These are phyloP conservation scores for Penicillium corylophilum DNA, from an alignment of 2,329 filamentous ascomycete species.

Conservation along the genomic window DNA sequence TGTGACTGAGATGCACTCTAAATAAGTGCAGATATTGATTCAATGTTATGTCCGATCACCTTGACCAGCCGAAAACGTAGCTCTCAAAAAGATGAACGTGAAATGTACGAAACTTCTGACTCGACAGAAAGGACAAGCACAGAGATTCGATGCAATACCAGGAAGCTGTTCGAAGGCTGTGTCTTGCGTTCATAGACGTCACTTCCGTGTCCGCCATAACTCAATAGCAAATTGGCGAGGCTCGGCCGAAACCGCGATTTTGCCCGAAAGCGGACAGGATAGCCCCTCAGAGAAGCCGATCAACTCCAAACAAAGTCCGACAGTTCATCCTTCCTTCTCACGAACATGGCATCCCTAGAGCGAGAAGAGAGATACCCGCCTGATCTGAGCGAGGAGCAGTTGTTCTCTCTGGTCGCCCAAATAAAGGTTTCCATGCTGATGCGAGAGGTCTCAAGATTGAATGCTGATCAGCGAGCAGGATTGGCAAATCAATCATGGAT, in stretches of 20 bases:
- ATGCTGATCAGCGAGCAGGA: slow-evolving; percentile 25
- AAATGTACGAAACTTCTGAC: neutral
- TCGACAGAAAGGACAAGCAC: neutral
- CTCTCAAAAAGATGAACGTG: neutral
- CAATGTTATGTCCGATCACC: neutral
- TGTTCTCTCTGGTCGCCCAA: slow-evolving; percentile 27
- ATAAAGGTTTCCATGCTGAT: slow-evolving; percentile 18
- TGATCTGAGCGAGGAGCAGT: slow-evolving; percentile 39
- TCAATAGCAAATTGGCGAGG: neutral
- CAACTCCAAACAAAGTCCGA: neutral
- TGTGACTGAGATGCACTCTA: neutral
- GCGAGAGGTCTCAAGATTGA: neutral
- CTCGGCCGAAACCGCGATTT: neutral
- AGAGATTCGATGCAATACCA: neutral
- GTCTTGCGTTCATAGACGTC: neutral
- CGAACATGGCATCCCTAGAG: neutral
- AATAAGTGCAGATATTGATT: neutral
- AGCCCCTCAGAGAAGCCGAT: neutral
- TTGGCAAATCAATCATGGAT: slow-evolving; percentile 45
- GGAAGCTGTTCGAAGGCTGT: neutral
- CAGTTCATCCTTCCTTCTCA: neutral
- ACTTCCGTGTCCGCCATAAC: neutral
- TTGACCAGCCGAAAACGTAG: neutral
- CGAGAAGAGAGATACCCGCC: slow-evolving; percentile 19
- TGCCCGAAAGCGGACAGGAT: neutral